phyloP scores from a whole-genome alignment of 2,329 filamentous ascomycete genomes.

The Ceratocystiopsis sp. region DNA sequence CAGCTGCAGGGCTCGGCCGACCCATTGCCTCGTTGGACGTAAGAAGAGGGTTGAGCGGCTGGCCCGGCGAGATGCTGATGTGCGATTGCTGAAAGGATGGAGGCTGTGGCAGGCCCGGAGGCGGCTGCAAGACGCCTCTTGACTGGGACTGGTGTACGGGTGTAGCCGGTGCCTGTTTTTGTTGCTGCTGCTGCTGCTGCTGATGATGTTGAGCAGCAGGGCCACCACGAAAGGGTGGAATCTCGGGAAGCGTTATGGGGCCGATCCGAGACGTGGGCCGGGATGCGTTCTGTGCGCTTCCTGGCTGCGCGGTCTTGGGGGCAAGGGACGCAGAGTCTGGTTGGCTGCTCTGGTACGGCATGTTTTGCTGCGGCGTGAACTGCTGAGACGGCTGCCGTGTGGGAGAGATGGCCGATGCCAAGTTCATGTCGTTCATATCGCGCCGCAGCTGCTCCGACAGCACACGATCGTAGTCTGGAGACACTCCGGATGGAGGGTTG shows the following conservation, averaged over 20 bases:
- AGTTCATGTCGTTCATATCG: slow-evolving; percentile 40
- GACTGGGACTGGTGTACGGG: slow-evolving; percentile 10
- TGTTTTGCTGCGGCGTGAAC: slow-evolving; percentile 3
- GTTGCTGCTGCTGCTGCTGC: slow-evolving; percentile 9
- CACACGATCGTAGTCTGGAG: slow-evolving; percentile 42
- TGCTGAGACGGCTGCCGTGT: slow-evolving; percentile 1
- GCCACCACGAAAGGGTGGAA: slow-evolving; percentile 34
- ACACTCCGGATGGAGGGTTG: slow-evolving; percentile 25
- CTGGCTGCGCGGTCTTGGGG: slow-evolving; percentile 18
- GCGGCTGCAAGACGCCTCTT: background rate
- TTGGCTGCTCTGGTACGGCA: background rate
- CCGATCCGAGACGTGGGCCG: slow-evolving; percentile 21
- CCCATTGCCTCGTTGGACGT: background rate
- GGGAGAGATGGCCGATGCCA: slow-evolving; percentile 20
- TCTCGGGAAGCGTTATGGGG: slow-evolving; percentile 32
- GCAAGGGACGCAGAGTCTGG: slow-evolving; percentile 13
- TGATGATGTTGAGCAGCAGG: slow-evolving; percentile 9
- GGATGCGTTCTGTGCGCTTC: slow-evolving; percentile 17
- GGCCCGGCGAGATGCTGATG: background rate
- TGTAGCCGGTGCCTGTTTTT: slow-evolving; percentile 9
- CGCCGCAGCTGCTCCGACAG: slow-evolving; percentile 46
- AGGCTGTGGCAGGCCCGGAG: slow-evolving; percentile 7
- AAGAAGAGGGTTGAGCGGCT: slow-evolving; percentile 6
- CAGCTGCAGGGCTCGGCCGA: background rate
- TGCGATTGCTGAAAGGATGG: background rate